Evolutionary conservation across 441 rosid genomes (phyloP).

Genomic region (Adansonia madagascariensis): DNA sequence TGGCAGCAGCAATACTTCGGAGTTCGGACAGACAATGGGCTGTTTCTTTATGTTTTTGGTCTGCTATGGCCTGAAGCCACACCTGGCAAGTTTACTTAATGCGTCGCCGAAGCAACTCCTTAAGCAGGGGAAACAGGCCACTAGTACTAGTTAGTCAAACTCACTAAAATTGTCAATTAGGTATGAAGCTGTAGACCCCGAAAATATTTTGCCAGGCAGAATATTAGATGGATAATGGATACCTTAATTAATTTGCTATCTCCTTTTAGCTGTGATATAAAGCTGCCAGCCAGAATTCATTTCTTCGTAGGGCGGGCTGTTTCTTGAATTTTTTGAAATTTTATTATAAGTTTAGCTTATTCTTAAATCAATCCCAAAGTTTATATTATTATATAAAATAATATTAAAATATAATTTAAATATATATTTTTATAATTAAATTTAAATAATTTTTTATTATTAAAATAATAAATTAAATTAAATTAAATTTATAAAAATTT

Average conservation of each 20-base stretch:
- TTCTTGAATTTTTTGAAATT: too few relatives aligned
- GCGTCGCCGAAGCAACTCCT: slow-evolving; percentile 4
- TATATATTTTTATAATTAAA: too few relatives aligned
- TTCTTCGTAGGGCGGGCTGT: too few relatives aligned
- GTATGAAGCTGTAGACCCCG: neutral
- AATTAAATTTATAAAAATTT: too few relatives aligned
- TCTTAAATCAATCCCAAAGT: too few relatives aligned
- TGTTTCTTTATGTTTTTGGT: slow-evolving; percentile 1
- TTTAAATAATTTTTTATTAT: too few relatives aligned
- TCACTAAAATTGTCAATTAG: slow-evolving; percentile 10
- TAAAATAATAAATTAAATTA: too few relatives aligned
- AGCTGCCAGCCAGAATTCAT: too few relatives aligned
- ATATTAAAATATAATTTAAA: too few relatives aligned
- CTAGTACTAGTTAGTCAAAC: neutral
- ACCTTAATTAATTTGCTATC: neutral
- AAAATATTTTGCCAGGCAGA: neutral
- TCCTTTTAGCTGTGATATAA: too few relatives aligned
- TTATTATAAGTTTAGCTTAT: too few relatives aligned
- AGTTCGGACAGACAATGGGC: slow-evolving; percentile 15
- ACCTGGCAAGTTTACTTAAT: slow-evolving; percentile 10
- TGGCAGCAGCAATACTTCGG: neutral
- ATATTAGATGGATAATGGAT: neutral
- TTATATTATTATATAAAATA: too few relatives aligned
- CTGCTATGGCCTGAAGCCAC: slow-evolving; percentile 1
- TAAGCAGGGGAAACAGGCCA: neutral